Base-by-base conservation (phyloP, 129 eudicot genomes). In the Scalesia atractyloides region DNA sequence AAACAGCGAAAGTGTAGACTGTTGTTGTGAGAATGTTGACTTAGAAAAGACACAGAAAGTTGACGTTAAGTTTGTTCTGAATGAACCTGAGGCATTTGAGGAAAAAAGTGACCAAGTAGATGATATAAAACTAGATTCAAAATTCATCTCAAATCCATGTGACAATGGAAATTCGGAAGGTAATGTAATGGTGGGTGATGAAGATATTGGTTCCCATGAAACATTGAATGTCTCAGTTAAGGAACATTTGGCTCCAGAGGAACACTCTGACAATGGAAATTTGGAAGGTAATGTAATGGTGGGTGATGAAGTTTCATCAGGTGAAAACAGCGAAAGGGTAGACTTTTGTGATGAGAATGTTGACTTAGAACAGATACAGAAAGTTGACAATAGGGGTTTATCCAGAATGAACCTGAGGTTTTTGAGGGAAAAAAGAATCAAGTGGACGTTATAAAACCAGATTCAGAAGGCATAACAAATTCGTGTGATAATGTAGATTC, bases 211-310 rank as follows among this genome's bases (percentile, higher is more conserved):
- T 46, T 14, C 16, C 20, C 18, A 44, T 46, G 76, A 72, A 59
- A 20, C 47, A 24, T 12, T 33, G 20, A 59, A 60, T 59, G 17
- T 9, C 20, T 56, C n/a, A 18, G 75, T 19, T 22, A 10, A 24
- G 24, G 30, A 50, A 36, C 17, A 51, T 73, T 36, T 61, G 57
- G 57, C 11, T 74, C 30, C 17, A 74, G 66, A 74, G 39, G 79
- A 74, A 74, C 66, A 75, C 46, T 52, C 47, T 19, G 57, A 52
- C 3, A 9, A 3, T 2, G 4, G 44, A 24, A 12, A 9, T n/a
- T 4, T 70, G 10, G 4, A 37, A 15, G 13, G 1, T 19, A 41
- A 70, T 56, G 41, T n/a, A n/a, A n/a, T n/a, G 10, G 4, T 54
- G 15, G 13, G 1, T 19, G 53, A 70, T 56, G 41, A 9, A 56